Evolutionary conservation across 108 stramenopile genomes (phyloP).

Genomic region (Discostella pseudostelligera): DNA sequence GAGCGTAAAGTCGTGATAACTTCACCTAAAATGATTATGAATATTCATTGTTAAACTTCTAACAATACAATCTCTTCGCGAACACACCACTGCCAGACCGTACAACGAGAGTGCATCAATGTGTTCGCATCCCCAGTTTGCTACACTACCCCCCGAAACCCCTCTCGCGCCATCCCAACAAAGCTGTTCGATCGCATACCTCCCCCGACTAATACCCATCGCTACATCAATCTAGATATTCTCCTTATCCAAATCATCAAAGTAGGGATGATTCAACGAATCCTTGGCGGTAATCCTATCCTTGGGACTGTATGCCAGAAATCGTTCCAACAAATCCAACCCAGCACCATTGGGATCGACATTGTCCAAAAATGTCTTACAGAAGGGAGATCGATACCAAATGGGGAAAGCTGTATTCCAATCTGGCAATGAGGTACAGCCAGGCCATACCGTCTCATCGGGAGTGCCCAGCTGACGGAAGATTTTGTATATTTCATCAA

Average conservation of each 20-base stretch:
- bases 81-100: too few relatives aligned
- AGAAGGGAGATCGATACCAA: conserved; percentile 71
- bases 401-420: conserved; percentile 87
- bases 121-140: too few relatives aligned
- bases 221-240: conserved; percentile 41
- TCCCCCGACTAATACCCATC: too few relatives aligned
- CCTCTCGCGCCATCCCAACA: too few relatives aligned
- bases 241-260: conserved; percentile 96
- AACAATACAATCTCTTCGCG: too few relatives aligned
- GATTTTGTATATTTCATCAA: conserved; percentile 97
- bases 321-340: conserved; percentile 79
- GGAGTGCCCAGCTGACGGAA: conserved; percentile 97
- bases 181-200: too few relatives aligned
- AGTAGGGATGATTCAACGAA: conserved; percentile 94
- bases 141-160: too few relatives aligned
- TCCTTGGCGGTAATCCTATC: conserved; percentile 95
- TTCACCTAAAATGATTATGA: background rate
- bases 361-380: conserved; percentile 59
- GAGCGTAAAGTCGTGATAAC: too few relatives aligned
- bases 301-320: conserved; percentile 92
- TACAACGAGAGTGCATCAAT: too few relatives aligned
- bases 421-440: conserved; percentile 81
- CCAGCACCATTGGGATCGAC: conserved; percentile 58
- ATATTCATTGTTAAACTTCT: background rate
- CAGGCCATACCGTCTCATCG: conserved; percentile 89